phyloP scores from a whole-genome alignment of 306 rosid genomes.

The Arachis hypogaea region DNA sequence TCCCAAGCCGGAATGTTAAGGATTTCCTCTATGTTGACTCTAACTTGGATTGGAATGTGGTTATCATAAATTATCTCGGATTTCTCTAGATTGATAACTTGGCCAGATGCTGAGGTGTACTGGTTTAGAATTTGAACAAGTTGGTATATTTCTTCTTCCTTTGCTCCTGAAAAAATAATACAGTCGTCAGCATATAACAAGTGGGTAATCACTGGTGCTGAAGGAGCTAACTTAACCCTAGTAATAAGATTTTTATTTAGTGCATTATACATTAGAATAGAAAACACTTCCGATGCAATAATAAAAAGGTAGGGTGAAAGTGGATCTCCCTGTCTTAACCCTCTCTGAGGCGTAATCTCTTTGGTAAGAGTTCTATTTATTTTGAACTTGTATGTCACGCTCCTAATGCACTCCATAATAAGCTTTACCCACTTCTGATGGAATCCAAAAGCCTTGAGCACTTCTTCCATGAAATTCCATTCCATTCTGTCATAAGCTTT shows the following conservation, averaged over 20 bases:
- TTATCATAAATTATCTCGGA: not conserved
- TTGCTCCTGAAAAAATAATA: not conserved
- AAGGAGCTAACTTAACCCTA: not conserved
- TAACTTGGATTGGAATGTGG: not conserved
- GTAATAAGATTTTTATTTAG: not conserved
- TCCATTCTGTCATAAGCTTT: not conserved
- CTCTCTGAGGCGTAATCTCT: too few relatives aligned
- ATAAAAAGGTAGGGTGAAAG: not conserved
- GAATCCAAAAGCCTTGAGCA: not conserved
- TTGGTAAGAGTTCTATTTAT: too few relatives aligned
- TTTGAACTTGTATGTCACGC: too few relatives aligned
- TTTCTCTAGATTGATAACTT: not conserved
- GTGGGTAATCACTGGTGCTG: not conserved
- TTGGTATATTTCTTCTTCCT: not conserved
- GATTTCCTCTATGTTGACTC: too few relatives aligned
- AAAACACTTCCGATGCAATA: not conserved
- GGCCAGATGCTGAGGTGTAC: not conserved
- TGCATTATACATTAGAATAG: not conserved
- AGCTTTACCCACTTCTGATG: not conserved
- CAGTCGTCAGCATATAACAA: not conserved
- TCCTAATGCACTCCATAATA: not conserved
- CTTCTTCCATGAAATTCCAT: not conserved
- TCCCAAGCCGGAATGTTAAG: not conserved
- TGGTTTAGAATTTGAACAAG: not conserved
- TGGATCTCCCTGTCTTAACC: not conserved